Evolutionary conservation across 1,284 basidiomycete species (phyloP).

Genomic region (Trametes versicolor): DNA sequence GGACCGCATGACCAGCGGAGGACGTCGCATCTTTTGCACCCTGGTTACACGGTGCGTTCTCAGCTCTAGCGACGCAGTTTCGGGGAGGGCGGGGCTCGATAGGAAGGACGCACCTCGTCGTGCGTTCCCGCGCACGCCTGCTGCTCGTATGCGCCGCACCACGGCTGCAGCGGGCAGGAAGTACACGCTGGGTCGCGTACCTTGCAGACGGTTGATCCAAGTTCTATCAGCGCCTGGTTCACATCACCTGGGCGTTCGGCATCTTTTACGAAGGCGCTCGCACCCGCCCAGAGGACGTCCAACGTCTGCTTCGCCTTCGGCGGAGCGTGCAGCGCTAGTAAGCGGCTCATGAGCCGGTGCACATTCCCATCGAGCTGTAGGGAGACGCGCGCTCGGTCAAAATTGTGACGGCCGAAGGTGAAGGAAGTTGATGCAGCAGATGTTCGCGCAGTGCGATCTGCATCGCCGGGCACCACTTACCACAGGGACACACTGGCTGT

Average conservation of each 20-base stretch:
- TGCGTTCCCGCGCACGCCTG: slow-evolving; percentile 38
- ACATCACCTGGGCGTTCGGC: slow-evolving; percentile 78
- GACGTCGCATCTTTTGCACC: slow-evolving; percentile 27
- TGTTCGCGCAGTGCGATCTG: slow-evolving; percentile 18
- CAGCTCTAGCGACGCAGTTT: slow-evolving; percentile 27
- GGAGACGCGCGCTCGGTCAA: slow-evolving; percentile 22
- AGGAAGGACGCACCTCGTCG: slow-evolving; percentile 17
- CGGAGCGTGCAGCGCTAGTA: slow-evolving; percentile 84
- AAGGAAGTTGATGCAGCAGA: slow-evolving; percentile 24
- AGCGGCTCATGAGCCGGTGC: slow-evolving; percentile 81
- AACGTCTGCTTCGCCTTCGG: slow-evolving; percentile 83
- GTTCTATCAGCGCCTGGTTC: slow-evolving; percentile 89
- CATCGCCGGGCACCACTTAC: slow-evolving; percentile 55
- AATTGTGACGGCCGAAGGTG: slow-evolving; percentile 14
- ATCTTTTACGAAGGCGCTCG: slow-evolving; percentile 71
- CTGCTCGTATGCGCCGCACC: slow-evolving; percentile 71
- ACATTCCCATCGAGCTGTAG: slow-evolving; percentile 91
- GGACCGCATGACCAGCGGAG: slow-evolving; percentile 31
- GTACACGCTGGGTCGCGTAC: slow-evolving; percentile 81
- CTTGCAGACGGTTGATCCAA: slow-evolving; percentile 92
- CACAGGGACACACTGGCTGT: slow-evolving; percentile 84
- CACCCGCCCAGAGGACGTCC: slow-evolving; percentile 86
- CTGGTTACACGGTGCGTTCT: slow-evolving; percentile 23
- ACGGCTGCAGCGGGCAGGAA: slow-evolving; percentile 73
- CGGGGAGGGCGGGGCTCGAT: slow-evolving; percentile 12